Conservation (phyloP, 2,329 filamentous ascomycete species). For the Capronia coronata region DNA sequence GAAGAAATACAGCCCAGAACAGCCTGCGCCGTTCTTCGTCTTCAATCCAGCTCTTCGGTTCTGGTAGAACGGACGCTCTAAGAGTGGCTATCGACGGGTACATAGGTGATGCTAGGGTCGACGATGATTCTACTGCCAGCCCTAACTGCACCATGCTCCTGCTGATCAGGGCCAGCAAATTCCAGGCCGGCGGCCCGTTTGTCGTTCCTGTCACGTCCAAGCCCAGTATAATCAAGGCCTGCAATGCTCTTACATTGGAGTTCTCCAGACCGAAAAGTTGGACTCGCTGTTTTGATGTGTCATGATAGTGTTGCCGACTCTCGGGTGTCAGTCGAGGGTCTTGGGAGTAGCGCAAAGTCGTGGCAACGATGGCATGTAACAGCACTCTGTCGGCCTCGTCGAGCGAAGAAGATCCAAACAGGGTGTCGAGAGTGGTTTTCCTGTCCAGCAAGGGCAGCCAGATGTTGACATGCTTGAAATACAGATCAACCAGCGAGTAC, state of each 20-base stretch:
- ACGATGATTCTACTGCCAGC: slow-evolving; percentile 74
- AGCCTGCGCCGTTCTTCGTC: slow-evolving; percentile 77
- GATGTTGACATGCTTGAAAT: slow-evolving; percentile 73
- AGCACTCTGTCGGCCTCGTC: slow-evolving; percentile 71
- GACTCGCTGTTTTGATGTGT: slow-evolving; percentile 76
- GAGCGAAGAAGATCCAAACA: slow-evolving; percentile 70
- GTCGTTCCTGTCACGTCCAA: slow-evolving; percentile 78
- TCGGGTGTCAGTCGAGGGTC: slow-evolving; percentile 69
- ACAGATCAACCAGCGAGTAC: slow-evolving; percentile 66
- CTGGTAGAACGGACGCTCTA: slow-evolving; percentile 74
- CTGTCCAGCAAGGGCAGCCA: slow-evolving; percentile 90
- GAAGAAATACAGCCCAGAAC: slow-evolving; percentile 90
- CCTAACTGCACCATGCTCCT: slow-evolving; percentile 83
- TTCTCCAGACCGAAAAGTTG: slow-evolving; percentile 83
- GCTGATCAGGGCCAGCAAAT: slow-evolving; percentile 80
- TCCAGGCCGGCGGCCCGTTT: slow-evolving; percentile 88
- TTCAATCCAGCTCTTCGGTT: slow-evolving; percentile 78
- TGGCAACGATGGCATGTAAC: slow-evolving; percentile 82
- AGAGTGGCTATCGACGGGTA: slow-evolving; percentile 85
- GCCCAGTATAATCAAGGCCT: slow-evolving; percentile 80
- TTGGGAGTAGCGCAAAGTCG: slow-evolving; percentile 74
- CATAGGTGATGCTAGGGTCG: slow-evolving; percentile 67
- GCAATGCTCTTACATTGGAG: slow-evolving; percentile 78
- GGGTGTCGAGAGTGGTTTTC: slow-evolving; percentile 68
- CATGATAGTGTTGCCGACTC: slow-evolving; percentile 67